Percentiles rank a stretch among this genome's conserved stretches.
Evolutionary conservation across 495 filamentous ascomycete species (phyloP).

Genomic region (Lentithecium fluviatile): DNA sequence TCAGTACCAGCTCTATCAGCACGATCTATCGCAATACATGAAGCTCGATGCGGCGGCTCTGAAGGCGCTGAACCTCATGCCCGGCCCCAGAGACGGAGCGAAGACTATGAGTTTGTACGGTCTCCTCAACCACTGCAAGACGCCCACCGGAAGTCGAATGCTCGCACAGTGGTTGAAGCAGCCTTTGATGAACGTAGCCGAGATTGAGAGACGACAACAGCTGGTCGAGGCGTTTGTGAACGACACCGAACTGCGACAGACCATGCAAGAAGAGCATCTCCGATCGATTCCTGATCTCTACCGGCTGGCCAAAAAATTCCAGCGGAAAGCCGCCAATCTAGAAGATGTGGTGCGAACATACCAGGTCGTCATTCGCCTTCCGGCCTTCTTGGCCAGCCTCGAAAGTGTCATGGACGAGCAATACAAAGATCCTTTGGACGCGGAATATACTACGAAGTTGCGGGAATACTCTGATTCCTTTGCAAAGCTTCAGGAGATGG

Average conservation of each 20-base stretch:
- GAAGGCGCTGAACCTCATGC: conserved; percentile 95
- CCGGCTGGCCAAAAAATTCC: conserved; percentile 89
- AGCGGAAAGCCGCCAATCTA: conserved; percentile 81
- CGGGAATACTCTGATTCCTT: conserved; percentile 70
- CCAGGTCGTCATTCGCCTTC: conserved; percentile 87
- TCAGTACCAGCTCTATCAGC: conserved; percentile 94
- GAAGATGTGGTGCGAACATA: conserved; percentile 96
- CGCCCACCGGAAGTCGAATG: conserved; percentile 83
- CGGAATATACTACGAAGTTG: conserved; percentile 83
- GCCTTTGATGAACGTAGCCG: conserved; percentile 85
- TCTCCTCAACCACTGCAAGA: conserved; percentile 96
- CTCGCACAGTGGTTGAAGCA: conserved; percentile 98
- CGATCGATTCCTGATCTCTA: conserved; percentile 93
- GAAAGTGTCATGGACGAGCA: conserved; percentile 94
- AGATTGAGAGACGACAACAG: conserved; percentile 89
- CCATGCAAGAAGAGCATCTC: conserved; percentile 96
- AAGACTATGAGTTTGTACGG: conserved; percentile 98
- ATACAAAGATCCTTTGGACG: conserved; percentile 84
- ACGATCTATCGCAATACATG: conserved; percentile 97
- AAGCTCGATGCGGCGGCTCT: conserved; percentile 94
- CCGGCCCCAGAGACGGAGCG: conserved; percentile 85
- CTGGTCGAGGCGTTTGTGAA: conserved; percentile 93
- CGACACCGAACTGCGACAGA: conserved; percentile 91
- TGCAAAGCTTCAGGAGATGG: conserved; percentile 91
- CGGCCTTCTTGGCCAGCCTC: conserved; percentile 82